Base-by-base conservation (phyloP, 108 stramenopile genomes). In the Schizochytrium sp. region DNA sequence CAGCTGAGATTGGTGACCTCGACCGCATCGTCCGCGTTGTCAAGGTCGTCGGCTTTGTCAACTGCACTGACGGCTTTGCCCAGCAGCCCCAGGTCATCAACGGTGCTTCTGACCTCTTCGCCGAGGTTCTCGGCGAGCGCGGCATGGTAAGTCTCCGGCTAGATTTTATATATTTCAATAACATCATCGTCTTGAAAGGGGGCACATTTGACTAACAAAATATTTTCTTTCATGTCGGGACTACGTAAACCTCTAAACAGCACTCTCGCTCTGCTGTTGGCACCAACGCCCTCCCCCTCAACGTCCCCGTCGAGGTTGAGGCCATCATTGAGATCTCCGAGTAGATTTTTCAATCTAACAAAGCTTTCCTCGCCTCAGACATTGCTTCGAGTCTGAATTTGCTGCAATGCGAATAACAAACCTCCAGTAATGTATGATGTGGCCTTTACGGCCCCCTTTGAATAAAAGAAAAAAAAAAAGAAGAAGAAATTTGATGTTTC, bases 41-140 rank as follows among this genome's bases (percentile, higher is more conserved):
- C 58, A 95, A 95, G 92, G 87, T 95, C 28, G 83, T 93, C 4
- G 95, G 95, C 53, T 94, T 95, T 89, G 95, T 96, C 3, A 94
- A 94, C 76, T 96, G 95, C 64, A 64, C 89, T 13, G 95, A 95
- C 87, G 93, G 89, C 42, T 96, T 95, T 83, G 73, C 61, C 4
- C 90, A 90, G 45, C 95, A 95, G 72, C 95, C 95, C 5, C 57
- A 69, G 58, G 95, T 96, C 17, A 90, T 96, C n/a, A 96, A 96
- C 76, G 95, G 95, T 4, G 94, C 94, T 45, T 93, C 92, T 19
- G 94, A 96, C 57, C 73, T 95, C 44, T 91, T 96, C 38, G 88
- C 88, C 12, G 89, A 95, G 87, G 93, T 96, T 4, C 94, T 96
- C 64, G 95, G 94, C 19, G 94, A 95, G 44, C 89, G 90, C 41